Conservation (phyloP, 2,329 filamentous ascomycete genomes). For the Ophiostoma ulmi region DNA sequence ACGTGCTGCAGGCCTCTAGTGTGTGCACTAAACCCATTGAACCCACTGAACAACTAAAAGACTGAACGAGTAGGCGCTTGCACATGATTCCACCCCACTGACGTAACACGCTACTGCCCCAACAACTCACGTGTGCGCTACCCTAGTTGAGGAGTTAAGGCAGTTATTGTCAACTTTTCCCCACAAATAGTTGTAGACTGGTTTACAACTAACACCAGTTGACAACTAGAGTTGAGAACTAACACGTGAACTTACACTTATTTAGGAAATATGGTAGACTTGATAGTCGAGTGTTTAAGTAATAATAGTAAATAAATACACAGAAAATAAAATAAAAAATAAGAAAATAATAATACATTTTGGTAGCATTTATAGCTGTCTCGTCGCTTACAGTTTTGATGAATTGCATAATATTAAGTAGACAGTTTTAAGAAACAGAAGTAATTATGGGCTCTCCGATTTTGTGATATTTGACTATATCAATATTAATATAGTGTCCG, state of each 20-base stretch:
- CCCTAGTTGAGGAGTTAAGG: background rate
- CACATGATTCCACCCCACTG: conserved; percentile 9
- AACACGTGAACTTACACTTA: background rate
- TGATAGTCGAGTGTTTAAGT: background rate
- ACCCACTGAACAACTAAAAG: too few species aligned
- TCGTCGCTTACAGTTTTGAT: too few species aligned
- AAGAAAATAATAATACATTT: too few species aligned
- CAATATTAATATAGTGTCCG: background rate
- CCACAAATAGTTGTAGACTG: background rate
- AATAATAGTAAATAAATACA: background rate
- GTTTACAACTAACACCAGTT: background rate
- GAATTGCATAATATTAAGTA: too few species aligned
- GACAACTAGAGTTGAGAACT: background rate
- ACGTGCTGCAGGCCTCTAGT: background rate
- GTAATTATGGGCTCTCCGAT: background rate
- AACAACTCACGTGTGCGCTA: conserved; percentile 1
- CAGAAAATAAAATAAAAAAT: background rate
- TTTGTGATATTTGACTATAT: background rate
- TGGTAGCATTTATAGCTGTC: too few species aligned
- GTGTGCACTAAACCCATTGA: background rate
- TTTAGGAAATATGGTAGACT: background rate
- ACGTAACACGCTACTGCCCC: background rate
- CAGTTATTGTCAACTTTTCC: background rate
- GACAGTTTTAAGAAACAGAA: too few species aligned
- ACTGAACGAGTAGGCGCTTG: background rate